phyloP scores from a whole-genome alignment of 768 basidiomycete species.

The Sporobolomyces roseus region DNA sequence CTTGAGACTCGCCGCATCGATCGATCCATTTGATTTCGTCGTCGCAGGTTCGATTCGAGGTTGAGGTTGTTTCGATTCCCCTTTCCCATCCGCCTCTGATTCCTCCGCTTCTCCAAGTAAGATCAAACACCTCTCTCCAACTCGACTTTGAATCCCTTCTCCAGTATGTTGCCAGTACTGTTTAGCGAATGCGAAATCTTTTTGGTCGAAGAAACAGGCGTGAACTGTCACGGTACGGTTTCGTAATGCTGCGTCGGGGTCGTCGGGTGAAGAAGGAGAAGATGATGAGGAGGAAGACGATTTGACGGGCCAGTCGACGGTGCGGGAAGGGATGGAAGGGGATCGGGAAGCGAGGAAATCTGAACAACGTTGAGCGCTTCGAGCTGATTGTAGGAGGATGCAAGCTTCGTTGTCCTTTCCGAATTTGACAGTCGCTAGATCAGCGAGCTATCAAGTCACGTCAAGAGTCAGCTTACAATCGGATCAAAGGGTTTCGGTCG shows the following conservation, averaged over 20 bases:
- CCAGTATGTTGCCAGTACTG: constrained; percentile 97
- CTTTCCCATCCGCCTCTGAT: constrained; percentile 29
- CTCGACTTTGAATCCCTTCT: constrained; percentile 78
- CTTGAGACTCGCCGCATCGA: neutral
- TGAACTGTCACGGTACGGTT: constrained; percentile 60
- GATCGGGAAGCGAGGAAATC: constrained; percentile 61
- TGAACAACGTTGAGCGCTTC: constrained; percentile 69
- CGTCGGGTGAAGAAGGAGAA: neutral
- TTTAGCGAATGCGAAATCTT: constrained; percentile 65
- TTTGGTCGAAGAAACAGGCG: constrained; percentile 70
- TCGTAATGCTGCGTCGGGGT: constrained; percentile 14
- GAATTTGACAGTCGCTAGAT: constrained; percentile 73
- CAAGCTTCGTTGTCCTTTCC: constrained; percentile 66
- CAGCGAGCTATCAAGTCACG: constrained; percentile 60
- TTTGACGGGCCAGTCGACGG: constrained; percentile 65
- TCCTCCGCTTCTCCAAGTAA: constrained; percentile 56
- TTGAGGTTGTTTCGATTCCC: constrained; percentile 9
- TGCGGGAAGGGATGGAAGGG: constrained; percentile 61
- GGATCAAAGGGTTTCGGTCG: neutral
- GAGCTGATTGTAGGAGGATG: constrained; percentile 72
- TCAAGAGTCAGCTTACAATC: neutral
- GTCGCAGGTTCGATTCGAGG: neutral
- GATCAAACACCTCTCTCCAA: constrained; percentile 75
- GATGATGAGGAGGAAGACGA: constrained; percentile 18
- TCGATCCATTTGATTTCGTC: neutral